Evolutionary conservation across 208 protist species (phyloP), one percentile per base, ranked within the genome.

Genomic region (Naegleria gruberi): DNA sequence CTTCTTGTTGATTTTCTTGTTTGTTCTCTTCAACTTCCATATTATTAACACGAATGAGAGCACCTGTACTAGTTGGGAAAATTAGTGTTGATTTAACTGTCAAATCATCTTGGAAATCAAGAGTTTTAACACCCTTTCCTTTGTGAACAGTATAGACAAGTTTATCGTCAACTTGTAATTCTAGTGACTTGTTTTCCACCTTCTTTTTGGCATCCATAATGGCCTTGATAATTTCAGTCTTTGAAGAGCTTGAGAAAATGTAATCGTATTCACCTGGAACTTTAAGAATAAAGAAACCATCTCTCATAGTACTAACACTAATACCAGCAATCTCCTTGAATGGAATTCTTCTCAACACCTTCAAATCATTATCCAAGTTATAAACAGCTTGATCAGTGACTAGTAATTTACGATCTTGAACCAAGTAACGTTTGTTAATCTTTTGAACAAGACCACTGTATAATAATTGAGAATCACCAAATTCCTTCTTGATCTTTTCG

Each of bases 271-370:
- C 86, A 81, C 44, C 34, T 1, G 45, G 84, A 40, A 88, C 84
- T 65, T 43, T 88, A 2, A 88, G 12, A 40, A 88, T 65, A 23
- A 88, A 88, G 84, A 88, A 88, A 43, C 84, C 84, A 88, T 88
- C 84, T 43, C 45, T 57, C 84, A 88, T 88, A 3, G 43, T 55
- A 65, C 84, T 88, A 2, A 47, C 43, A 65, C n/a, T 41, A 30
- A 65, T 65, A 30, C 84, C 45, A 26, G 8, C 5, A 43, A 88
- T 65, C 4, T 88, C 43, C 30, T 88, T 65, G 42, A 88, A 34
- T 43, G 44, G 84, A 88, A 88, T 88, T 40, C 84, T 34, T 88
- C 84, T 47, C 10, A 51, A 37, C 1, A 88, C 34, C 4, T 65
- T 19, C 19, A 45, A 34, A 26, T 55, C 43, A 34, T 88, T 65